A percentile compares a stretch with the other conserved stretches of the same genome.
Conservation (phyloP, 148 eudicot species). For the Dianthus caryophyllus region DNA sequence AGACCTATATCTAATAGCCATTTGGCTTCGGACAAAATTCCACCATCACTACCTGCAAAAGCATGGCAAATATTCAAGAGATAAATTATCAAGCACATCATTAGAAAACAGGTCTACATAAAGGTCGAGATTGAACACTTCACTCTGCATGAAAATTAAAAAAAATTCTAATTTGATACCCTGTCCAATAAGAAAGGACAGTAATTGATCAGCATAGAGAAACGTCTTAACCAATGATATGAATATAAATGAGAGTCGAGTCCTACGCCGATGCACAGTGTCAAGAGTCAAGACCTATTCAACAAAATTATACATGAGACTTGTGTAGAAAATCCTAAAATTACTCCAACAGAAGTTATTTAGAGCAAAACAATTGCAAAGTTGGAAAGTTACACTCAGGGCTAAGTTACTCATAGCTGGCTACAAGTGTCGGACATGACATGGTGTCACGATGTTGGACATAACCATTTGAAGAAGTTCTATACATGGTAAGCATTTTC, state of each 20-base stretch:
- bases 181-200: not conserved
- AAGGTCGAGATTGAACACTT: not conserved
- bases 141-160: not conserved
- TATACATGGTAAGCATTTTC: not conserved
- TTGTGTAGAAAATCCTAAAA: too few relatives aligned
- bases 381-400: too few relatives aligned
- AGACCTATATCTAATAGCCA: conserved; percentile 95
- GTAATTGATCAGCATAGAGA: not conserved
- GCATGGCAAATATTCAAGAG: not conserved
- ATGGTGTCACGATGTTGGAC: too few relatives aligned
- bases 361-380: too few relatives aligned
- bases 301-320: too few relatives aligned
- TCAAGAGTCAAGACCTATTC: too few relatives aligned
- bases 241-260: too few relatives aligned
- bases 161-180: not conserved
- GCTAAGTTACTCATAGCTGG: too few relatives aligned
- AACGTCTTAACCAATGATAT: not conserved
- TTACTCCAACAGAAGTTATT: too few relatives aligned
- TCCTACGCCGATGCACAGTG: too few relatives aligned
- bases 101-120: not conserved
- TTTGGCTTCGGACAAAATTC: conserved; percentile 78
- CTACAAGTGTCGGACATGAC: too few relatives aligned
- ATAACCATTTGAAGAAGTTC: too few relatives aligned
- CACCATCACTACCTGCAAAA: conserved; percentile 61
- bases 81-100: not conserved